Evolutionary conservation across 2,329 filamentous ascomycete species (phyloP), one percentile per base, ranked within the genome.

Genomic region (Phialemonium atrogriseum): DNA sequence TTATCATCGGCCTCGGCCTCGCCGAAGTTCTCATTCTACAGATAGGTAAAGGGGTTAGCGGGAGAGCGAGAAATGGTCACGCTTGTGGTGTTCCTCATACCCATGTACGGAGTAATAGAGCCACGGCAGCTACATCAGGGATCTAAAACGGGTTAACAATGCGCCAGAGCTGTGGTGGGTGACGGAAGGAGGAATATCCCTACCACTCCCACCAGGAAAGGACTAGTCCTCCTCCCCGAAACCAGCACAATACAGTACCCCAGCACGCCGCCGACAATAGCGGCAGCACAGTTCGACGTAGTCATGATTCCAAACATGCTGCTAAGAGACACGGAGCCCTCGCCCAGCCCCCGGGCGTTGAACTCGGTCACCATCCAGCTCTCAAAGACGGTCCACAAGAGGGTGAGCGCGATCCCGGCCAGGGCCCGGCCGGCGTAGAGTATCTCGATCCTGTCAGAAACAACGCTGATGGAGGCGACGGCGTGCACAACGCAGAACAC

Each of bases 291-390:
- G 43, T 71, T 74, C 13, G 63, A 40, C 2, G 59, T 66, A 4
- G 65, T 65, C 60, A 68, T 65, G 10, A 56, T 38, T 5, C 66
- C 68, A 46, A 73, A 71, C 48, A 73, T 60, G 18, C 55, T 53
- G 30, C 62, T 61, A 36, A 74, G 46, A n/a, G 55, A 55, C 11
- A 56, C 55, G 2, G 42, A 28, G 10, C 50, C 50, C 18, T 54
- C 51, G 24, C 60, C 56, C 7, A 71, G 40, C 10, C 57, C 58
- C 15, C 62, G 52, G 24, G 57, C 53, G 29, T 70, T 64, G 43
- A 64, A 73, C 45, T 73, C 69, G 5, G 67, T 63, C 16, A 76
- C 62, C 56, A 76, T 68, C 71, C 71, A 76, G 38, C 65, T 68
- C 46, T 76, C 70, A 37, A 75, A 74, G 5, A 64, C 66, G 12